Conservation (phyloP, 139 green algal genomes). For the Gonium pectorale region DNA sequence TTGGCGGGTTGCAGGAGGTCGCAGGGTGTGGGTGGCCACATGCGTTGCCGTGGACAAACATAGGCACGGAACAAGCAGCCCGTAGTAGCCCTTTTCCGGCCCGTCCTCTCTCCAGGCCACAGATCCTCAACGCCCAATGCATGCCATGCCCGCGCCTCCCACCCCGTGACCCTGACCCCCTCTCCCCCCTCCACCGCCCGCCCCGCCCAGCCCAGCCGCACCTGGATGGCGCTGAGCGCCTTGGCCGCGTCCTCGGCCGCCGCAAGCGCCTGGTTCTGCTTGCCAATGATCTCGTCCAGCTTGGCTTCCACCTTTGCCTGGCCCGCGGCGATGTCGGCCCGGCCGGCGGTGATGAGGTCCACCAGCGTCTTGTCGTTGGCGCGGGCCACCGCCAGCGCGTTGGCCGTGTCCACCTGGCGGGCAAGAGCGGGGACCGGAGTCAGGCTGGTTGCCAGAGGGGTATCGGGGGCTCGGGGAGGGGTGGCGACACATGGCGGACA, state of each 20-base stretch:
- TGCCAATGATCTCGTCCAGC: conserved; percentile 77
- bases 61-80: too few relatives aligned
- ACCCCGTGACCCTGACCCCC: not conserved
- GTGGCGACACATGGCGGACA: too few relatives aligned
- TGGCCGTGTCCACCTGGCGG: conserved; percentile 76
- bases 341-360: conserved; percentile 73
- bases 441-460: too few relatives aligned
- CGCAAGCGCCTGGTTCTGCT: conserved; percentile 65
- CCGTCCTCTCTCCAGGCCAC: too few relatives aligned
- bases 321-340: conserved; percentile 67
- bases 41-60: too few relatives aligned
- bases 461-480: too few relatives aligned
- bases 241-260: conserved; percentile 39
- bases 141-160: too few relatives aligned
- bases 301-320: conserved; percentile 64
- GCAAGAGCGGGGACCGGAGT: conserved; percentile 46
- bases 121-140: too few relatives aligned
- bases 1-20: too few relatives aligned
- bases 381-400: conserved; percentile 62
- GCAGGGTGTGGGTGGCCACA: too few relatives aligned
- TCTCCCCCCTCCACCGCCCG: not conserved
- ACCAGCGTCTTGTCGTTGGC: conserved; percentile 69
- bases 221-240: conserved; percentile 38
- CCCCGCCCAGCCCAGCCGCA: not conserved
- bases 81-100: too few relatives aligned